phyloP scores from a whole-genome alignment of 2,329 filamentous ascomycete genomes.

The Cladosporium halotolerans region DNA sequence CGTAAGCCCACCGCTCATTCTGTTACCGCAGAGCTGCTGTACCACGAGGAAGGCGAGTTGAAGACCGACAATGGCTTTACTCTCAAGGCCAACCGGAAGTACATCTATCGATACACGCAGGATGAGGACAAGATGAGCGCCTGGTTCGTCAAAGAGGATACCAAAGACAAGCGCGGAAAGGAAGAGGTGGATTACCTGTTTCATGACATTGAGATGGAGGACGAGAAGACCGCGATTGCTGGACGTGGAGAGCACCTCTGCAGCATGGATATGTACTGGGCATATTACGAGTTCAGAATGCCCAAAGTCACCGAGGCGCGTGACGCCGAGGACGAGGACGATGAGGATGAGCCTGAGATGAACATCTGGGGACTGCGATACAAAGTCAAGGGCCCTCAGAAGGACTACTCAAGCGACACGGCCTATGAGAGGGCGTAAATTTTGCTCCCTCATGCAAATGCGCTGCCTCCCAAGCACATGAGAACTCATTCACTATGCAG shows the following conservation, averaged over 20 bases:
- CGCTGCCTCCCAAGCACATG: no score
- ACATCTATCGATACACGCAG: conserved; percentile 67
- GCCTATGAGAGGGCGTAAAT: conserved; percentile 25
- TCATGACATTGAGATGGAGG: conserved; percentile 61
- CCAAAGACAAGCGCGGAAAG: conserved; percentile 35
- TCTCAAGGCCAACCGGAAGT: conserved; percentile 60
- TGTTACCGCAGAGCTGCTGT: conserved; percentile 28
- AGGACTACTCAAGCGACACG: conserved; percentile 34
- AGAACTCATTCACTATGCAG: no score
- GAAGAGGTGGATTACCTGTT: conserved; percentile 64
- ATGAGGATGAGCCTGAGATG: conserved; percentile 16
- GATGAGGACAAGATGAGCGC: conserved; percentile 58
- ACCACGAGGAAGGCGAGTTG: conserved; percentile 31
- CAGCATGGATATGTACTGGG: conserved; percentile 64
- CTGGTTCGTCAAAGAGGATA: conserved; percentile 69
- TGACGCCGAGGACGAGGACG: conserved; percentile 12
- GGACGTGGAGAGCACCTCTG: conserved; percentile 66
- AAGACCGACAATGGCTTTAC: conserved; percentile 32
- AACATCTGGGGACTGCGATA: conserved; percentile 32
- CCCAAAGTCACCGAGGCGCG: conserved; percentile 21
- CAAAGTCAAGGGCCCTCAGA: conserved; percentile 33
- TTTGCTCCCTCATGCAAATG: no score
- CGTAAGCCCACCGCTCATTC: conserved; percentile 24
- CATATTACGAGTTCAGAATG: conserved; percentile 58
- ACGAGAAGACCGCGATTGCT: conserved; percentile 44